Base-by-base conservation (phyloP, 2,329 filamentous ascomycete genomes). In the Paradendryphiella salina region DNA sequence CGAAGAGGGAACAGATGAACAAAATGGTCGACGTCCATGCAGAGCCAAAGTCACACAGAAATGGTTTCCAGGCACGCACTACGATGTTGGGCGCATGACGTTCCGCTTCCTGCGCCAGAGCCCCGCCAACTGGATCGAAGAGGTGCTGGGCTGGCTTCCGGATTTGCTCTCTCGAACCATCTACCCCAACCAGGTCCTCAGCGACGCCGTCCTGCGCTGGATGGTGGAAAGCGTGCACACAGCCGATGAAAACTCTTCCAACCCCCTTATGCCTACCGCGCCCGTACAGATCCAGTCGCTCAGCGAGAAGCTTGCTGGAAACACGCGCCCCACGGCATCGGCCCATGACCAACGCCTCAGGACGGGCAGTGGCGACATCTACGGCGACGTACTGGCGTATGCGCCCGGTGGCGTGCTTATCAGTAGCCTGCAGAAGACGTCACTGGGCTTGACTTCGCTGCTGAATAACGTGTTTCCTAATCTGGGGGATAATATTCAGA, bases 21-120 rank as follows among this genome's bases (percentile, higher is more conserved):
- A 26, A 9, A 9, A 20, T 5, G 20, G 20, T 20, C 20, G 3
- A 3, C 20, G 20, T 3, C 3, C 49, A 5, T 9, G 8, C 1
- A 59, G 56, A 14, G 46, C 60, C 0, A 32, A 54, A 0, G 62
- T 72, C 3, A 52, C 63, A 18, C 69, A 73, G 41, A 54, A 49
- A 18, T 73, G 70, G 71, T 72, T 73, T 26, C 71, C 71, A 1
- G 70, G 70, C 20, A 66, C 65, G n/a, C 71, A 73, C 33, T 73
- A 73, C 50, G 71, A 73, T 40, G 31, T 73, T 14, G 70, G 71
- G 1, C 63, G 70, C 13, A 67, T 72, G 52, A 62, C 61, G 0
- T 73, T 72, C 48, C 62, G 69, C 20, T 73, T 73, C 46, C 37
- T 73, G 2, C 52, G 70, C 1, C 61, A 65, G 37, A 60, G 57